Base-by-base conservation (phyloP, 345 rosid genomes). In the Boechera retrofracta region DNA sequence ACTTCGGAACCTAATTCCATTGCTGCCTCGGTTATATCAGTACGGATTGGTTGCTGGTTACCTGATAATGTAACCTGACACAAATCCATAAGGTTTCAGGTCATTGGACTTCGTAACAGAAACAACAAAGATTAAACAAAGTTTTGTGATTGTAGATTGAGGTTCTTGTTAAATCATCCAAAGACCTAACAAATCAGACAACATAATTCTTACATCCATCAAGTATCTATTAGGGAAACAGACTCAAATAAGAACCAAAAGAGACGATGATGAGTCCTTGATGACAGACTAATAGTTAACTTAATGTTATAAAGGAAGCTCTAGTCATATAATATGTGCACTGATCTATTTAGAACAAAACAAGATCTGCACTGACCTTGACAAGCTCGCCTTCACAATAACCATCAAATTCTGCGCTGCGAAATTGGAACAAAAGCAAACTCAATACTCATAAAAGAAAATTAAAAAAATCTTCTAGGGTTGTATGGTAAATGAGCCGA, bases 21-120 rank as follows among this genome's bases (percentile, higher is more conserved):
- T 63, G 98, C 97, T 56, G 97, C 98, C 82, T 91, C 97, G 6
- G 97, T 92, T 61, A 94, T 91, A 85, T 94, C 97, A 47, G 91
- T 89, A 42, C 97, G 97, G 45, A 90, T 69, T 15, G 97, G 97
- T 80, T 89, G 97, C 81, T 91, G 98, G 77, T 94, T 91, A 63
- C 97, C 97, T 51, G 97, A 83, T 59, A 94, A 77, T 35, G 97
- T 91, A 56, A 89, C 98, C 95, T 94, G 61, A 36, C 62, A 67
- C 35, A 3, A 62, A 62, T 15, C 58, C 42, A 56, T 38, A 64
- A 62, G 29, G 7, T 61, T 67, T 68, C 18, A 12, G 6, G 0
- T 41, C 26, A 52, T 12, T 7, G 0, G 3, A 24, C 1, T 38
- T 24, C 2, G 24, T 24, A 64, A 56, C 64, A 33, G 12, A 56